Percentiles rank a stretch among this genome's conserved stretches.
Conservation (phyloP, 371 early-diverging fungal genomes). For the Apophysomyces sp. region DNA sequence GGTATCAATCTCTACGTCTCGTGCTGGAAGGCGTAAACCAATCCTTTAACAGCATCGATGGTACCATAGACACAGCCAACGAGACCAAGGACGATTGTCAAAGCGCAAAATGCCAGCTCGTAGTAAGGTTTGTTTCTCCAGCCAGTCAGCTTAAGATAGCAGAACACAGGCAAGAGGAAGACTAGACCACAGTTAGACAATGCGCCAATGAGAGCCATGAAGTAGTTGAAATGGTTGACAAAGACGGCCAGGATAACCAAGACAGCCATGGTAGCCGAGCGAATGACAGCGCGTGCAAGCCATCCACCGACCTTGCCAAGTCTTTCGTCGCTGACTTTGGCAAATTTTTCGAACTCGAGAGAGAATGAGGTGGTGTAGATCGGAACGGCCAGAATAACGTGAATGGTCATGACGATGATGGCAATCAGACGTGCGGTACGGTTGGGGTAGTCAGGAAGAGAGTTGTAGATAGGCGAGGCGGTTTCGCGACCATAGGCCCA, state of each 20-base stretch:
- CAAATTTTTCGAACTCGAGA: slow-evolving; percentile 58
- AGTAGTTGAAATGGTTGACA: slow-evolving; percentile 63
- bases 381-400: slow-evolving; percentile 82
- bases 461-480: slow-evolving; percentile 70
- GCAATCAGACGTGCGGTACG: slow-evolving; percentile 58
- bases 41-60: slow-evolving; percentile 52
- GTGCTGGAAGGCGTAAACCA: slow-evolving; percentile 35
- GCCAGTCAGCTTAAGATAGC: slow-evolving; percentile 64
- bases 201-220: slow-evolving; percentile 69
- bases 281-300: slow-evolving; percentile 43
- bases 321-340: slow-evolving; percentile 24
- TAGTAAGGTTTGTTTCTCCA: slow-evolving; percentile 32
- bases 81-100: slow-evolving; percentile 54
- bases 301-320: slow-evolving; percentile 31
- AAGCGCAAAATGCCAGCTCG: slow-evolving; percentile 45
- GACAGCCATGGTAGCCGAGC: slow-evolving; percentile 39
- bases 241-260: slow-evolving; percentile 46
- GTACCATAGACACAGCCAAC: slow-evolving; percentile 63
- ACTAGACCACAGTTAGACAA: slow-evolving; percentile 61
- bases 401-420: slow-evolving; percentile 74
- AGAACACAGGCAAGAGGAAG: slow-evolving; percentile 74
- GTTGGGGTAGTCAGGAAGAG: slow-evolving; percentile 57
- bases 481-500: slow-evolving; percentile 71
- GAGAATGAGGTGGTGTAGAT: slow-evolving; percentile 79
- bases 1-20: background rate